A percentile compares a stretch with the other conserved stretches of the same genome.
Conservation (phyloP, 1,284 basidiomycete species). For the Naganishia sp. region DNA sequence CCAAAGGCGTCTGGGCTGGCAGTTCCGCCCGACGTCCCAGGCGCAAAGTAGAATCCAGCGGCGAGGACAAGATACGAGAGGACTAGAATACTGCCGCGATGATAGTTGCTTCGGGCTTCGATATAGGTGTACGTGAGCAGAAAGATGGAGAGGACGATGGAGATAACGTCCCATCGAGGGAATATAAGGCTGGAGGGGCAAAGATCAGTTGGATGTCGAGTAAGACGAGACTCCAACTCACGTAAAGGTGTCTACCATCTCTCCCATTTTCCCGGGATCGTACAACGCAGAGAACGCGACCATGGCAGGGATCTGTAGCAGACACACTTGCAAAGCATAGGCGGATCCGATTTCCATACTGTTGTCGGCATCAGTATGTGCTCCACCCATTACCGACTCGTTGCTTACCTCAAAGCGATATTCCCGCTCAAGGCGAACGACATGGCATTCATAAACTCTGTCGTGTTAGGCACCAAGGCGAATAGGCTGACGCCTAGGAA, state of each 20-base stretch:
- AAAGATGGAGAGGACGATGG: conserved; percentile 92
- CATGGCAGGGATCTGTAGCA: conserved; percentile 98
- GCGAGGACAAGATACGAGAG: conserved; percentile 82
- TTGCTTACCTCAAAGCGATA: conserved; percentile 83
- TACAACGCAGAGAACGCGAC: conserved; percentile 97
- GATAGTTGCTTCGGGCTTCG: conserved; percentile 96
- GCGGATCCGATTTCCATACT: conserved; percentile 99
- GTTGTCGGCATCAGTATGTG: conserved; percentile 11
- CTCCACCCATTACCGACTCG: background rate
- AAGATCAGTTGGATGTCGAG: background rate
- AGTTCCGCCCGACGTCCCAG: background rate
- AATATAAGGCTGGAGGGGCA: conserved; percentile 75
- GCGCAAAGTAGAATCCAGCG: conserved; percentile 78
- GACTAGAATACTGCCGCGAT: conserved; percentile 88
- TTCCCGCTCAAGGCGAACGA: conserved; percentile 98
- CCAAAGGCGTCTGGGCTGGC: background rate
- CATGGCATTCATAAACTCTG: conserved; percentile 99
- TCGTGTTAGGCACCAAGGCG: conserved; percentile 96
- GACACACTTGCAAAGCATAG: conserved; percentile 95
- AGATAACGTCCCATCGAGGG: conserved; percentile 97
- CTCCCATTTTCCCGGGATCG: conserved; percentile 76
- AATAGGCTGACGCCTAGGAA: conserved; percentile 96
- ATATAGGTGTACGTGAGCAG: conserved; percentile 98
- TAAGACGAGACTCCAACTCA: conserved; percentile 50
- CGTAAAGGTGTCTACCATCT: conserved; percentile 84